Conservation (phyloP, 2,329 filamentous ascomycete genomes). For the Claviceps spartinae region DNA sequence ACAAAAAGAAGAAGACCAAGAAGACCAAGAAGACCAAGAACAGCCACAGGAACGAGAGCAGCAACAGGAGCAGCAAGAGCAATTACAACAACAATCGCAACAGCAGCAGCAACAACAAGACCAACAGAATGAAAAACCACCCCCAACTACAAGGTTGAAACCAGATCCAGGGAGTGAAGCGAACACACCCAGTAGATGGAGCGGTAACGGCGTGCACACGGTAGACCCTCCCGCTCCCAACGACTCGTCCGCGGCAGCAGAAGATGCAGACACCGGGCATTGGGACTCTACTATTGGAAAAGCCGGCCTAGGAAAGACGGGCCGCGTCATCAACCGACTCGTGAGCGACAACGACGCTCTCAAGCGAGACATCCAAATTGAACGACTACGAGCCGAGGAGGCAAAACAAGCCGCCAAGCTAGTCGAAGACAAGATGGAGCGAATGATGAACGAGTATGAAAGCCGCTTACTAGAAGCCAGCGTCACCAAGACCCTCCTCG, state of each 20-base stretch:
- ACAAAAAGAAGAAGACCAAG: neutral
- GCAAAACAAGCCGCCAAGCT: slow-evolving; percentile 54
- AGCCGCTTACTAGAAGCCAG: slow-evolving; percentile 54
- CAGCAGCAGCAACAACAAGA: neutral
- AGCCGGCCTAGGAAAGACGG: slow-evolving; percentile 59
- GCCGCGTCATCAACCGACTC: slow-evolving; percentile 66
- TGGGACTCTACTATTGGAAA: slow-evolving; percentile 59
- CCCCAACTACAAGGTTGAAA: slow-evolving; percentile 24
- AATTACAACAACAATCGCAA: neutral
- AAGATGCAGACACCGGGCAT: slow-evolving; percentile 23
- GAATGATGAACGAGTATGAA: slow-evolving; percentile 54
- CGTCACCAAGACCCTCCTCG: slow-evolving; percentile 57
- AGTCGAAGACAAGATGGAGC: slow-evolving; percentile 58
- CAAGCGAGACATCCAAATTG: slow-evolving; percentile 57
- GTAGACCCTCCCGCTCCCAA: slow-evolving; percentile 17
- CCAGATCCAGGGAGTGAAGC: slow-evolving; percentile 14
- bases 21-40: neutral
- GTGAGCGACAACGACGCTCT: slow-evolving; percentile 70
- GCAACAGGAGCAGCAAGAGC: neutral
- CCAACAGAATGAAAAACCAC: slow-evolving; percentile 15
- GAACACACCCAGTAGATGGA: slow-evolving; percentile 18
- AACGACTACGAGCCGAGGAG: slow-evolving; percentile 53
- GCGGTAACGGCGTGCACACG: slow-evolving; percentile 16
- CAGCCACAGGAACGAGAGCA: slow-evolving; percentile 4
- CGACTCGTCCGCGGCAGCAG: slow-evolving; percentile 15